Base-by-base conservation (phyloP, 2,329 filamentous ascomycete genomes). In the Chaetomiaceae sp. region DNA sequence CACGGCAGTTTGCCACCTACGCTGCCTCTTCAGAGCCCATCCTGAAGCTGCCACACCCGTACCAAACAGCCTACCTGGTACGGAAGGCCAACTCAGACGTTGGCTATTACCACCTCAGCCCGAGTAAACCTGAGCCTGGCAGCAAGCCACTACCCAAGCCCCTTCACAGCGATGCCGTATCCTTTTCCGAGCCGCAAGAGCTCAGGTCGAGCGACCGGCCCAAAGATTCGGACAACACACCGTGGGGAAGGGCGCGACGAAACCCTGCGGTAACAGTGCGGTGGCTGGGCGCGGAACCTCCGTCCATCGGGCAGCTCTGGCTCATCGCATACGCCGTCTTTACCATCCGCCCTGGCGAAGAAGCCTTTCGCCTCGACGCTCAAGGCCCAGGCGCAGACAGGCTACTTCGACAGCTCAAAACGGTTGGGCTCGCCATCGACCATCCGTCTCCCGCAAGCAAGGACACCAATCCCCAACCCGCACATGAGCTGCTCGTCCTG, bases 191-290 rank as follows among this genome's bases (percentile, higher is more conserved):
- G 24, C 65, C 65, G 18, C 51, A 57, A 35, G 54, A 60, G 38
- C 56, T 62, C 52, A 62, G 61, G 42, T 62, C 60, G 17, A 56
- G 59, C 34, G 58, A 61, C 43, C 51, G 60, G n/a, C 61, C 61
- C 20, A 54, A 63, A 42, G 68, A 68, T 27, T 74, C 73, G 47
- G 74, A 77, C 62, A 79, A 79, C 62, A 75, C 72, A 37, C 63
- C 73, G 39, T 79, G 75, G 75, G 75, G 70, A 6, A 67, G 75
- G n/a, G 71, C 75, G n/a, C 66, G 74, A 29, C 71, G 75, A 48
- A 74, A 73, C 4, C 75, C 75, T 3, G 66, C 67, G 43, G 69
- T 72, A 34, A 62, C 62, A 6, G 57, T 74, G 38, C 56, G 60
- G 41, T 78, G 75, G 75, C 65, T 67, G 18, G 62, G 57, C 18